Evolutionary conservation across 2,329 filamentous ascomycete species (phyloP).

Genomic region (Fusarium aywerte): DNA sequence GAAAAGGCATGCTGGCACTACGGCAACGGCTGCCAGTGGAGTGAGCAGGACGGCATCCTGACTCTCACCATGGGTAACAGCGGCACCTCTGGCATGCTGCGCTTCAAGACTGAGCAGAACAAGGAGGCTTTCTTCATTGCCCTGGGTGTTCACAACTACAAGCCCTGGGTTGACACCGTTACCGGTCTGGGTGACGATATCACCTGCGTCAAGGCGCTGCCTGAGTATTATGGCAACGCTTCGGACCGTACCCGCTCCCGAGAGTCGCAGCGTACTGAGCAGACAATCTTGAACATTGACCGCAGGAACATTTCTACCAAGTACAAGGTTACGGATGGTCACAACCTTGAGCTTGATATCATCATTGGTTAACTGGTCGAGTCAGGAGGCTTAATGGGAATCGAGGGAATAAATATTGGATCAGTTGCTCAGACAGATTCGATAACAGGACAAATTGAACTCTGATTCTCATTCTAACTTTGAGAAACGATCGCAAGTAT

Average conservation of each 20-base stretch:
- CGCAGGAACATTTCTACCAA: constrained; percentile 22
- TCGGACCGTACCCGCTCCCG: constrained; percentile 14
- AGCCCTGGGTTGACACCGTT: constrained; percentile 37
- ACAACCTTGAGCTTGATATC: constrained; percentile 39
- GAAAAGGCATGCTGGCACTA: constrained; percentile 39
- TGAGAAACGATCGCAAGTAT: too few species aligned
- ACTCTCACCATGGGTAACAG: constrained; percentile 34
- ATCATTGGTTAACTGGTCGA: constrained; percentile 12
- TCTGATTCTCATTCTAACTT: too few species aligned
- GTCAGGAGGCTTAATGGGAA: accelerated
- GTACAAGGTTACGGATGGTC: constrained; percentile 23
- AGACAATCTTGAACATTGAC: constrained; percentile 36
- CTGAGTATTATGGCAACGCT: constrained; percentile 33
- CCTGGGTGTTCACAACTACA: constrained; percentile 35
- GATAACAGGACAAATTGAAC: neutral
- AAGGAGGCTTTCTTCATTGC: constrained; percentile 38
- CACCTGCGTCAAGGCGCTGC: constrained; percentile 34
- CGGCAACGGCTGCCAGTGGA: constrained; percentile 32
- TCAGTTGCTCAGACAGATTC: accelerated
- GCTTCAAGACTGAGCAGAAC: constrained; percentile 38
- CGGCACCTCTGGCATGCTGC: constrained; percentile 34
- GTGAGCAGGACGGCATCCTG: constrained; percentile 13
- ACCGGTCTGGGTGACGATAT: constrained; percentile 30
- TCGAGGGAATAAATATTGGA: accelerated
- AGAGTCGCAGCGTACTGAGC: constrained; percentile 29